Percentiles rank a stretch among this genome's conserved stretches.
Evolutionary conservation across 441 rosid genomes (phyloP).

Genomic region (Corymbia citriodora): DNA sequence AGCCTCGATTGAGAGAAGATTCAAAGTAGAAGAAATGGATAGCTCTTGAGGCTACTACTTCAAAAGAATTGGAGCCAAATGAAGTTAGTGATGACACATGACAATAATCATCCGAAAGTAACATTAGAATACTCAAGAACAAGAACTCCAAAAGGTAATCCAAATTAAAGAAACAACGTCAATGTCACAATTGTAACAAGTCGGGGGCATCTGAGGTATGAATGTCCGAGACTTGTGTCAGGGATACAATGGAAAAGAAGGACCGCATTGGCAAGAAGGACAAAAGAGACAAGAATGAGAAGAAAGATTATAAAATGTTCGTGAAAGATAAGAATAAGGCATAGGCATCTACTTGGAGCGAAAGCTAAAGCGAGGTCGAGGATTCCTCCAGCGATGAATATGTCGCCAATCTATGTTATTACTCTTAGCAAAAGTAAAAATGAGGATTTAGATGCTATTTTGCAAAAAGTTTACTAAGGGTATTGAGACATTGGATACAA

Average conservation of each 20-base stretch:
- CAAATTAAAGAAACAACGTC: background rate
- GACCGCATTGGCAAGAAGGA: background rate
- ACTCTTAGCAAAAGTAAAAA: background rate
- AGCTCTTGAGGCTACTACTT: background rate
- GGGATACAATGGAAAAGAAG: background rate
- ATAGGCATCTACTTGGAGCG: background rate
- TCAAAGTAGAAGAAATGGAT: background rate
- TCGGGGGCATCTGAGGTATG: background rate
- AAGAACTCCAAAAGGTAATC: background rate
- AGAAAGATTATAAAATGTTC: background rate
- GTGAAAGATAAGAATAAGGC: background rate
- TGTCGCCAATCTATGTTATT: background rate
- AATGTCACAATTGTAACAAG: background rate
- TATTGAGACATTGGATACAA: background rate
- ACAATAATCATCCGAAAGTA: background rate
- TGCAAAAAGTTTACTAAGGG: background rate
- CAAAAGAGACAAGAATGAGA: background rate
- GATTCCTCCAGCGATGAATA: background rate
- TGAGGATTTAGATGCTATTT: background rate
- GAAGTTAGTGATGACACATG: background rate
- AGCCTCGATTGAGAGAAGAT: too few species aligned
- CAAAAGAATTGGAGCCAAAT: background rate
- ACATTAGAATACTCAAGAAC: background rate
- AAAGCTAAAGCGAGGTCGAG: background rate
- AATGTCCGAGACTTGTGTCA: background rate